Base-by-base conservation (phyloP, 202 grass and related monocot species). In the Hordeum pubiflorum region DNA sequence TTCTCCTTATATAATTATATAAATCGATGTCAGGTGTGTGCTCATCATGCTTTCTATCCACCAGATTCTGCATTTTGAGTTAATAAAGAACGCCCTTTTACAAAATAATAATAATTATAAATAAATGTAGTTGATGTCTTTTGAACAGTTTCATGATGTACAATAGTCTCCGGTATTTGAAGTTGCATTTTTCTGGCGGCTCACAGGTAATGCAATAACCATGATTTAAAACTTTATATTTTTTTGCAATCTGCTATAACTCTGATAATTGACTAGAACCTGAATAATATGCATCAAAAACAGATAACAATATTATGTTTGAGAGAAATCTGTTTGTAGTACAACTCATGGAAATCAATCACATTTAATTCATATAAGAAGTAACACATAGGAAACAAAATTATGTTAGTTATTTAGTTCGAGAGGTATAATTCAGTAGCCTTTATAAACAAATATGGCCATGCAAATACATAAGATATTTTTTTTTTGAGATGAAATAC, bases 321-420 rank as follows among this genome's bases (percentile, higher is more conserved):
- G 62, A 66, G n/a, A 82, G 27, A 58, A 56, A 18, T 18, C 5
- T 18, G 6, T 38, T 26, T 62, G 10, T 23, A 59, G 61, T 27
- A 70, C 62, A 84, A 18, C 20, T 76, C 43, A 72, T 72, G 57
- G 73, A 76, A 79, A 87, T 7, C 33, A 32, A 57, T 72, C 26
- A 43, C 14, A 74, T 57, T 82, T 83, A 64, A 20, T 26, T 66
- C 22, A 2, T 55, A 20, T 65, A 56, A 46, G 12, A 27, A 75
- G 59, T 20, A 63, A 50, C 58, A 22, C 13, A 38, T 9, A 59
- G 20, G 18, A 79, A 66, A 63, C 37, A 10, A 31, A 46, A 39
- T 20, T 41, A 63, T 33, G 29, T 21, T 44, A 56, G 46, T 63
- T 13, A 64, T 61, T 20, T 76, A 71, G 29, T 34, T 10, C 1